Base-by-base conservation (phyloP, 2,329 filamentous ascomycete species). In the Hypoxylon sp. region DNA sequence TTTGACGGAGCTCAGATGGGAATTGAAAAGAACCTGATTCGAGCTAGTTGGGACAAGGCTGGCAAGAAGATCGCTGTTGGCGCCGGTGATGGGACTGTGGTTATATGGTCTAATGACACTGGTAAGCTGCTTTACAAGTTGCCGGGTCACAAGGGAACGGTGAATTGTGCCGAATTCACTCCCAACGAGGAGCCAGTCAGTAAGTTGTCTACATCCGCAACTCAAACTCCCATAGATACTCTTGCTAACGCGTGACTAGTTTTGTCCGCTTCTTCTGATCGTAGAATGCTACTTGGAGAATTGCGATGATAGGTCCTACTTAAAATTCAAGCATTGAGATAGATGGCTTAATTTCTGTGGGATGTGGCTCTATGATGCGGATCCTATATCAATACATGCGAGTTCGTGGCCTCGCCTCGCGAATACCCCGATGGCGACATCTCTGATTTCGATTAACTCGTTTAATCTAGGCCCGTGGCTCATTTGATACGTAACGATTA, bases 51-150 rank as follows among this genome's bases (percentile, higher is more conserved):
- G 96, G 93, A 97, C 76, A 84, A 87, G 1, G 89, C 90, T 60
- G 94, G 96, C 52, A 93, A 94, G 81, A 94, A 89, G 80, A 92
- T 99, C 68, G 94, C 92, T 14, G 92, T 93, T 1, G 94, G 95
- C 11, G 93, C 94, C 56, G 95, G 94, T 13, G 96, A 99, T 76
- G 91, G 94, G 25, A 97, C 91, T 6, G 94, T 94, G 17, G 91
- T 97, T 13, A 89, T 98, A 9, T 99, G 96, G 96, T 94, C 96
- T 55, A 89, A 85, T 61, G 90, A 93, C 77, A 92, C 88, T n/a
- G 94, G 93, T 64, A 98, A 97, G 82, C 84, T 99, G 74, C 80
- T 97, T 70, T 97, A 98, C 81, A 98, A 98, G 81, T 85, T 99
- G 57, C 96, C 96, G 0, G 96, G 96, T 0, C 96, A 99, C 79